phyloP scores from a whole-genome alignment of 192 early-diverging fungal genomes.

The Entomortierella chlamydospora region DNA sequence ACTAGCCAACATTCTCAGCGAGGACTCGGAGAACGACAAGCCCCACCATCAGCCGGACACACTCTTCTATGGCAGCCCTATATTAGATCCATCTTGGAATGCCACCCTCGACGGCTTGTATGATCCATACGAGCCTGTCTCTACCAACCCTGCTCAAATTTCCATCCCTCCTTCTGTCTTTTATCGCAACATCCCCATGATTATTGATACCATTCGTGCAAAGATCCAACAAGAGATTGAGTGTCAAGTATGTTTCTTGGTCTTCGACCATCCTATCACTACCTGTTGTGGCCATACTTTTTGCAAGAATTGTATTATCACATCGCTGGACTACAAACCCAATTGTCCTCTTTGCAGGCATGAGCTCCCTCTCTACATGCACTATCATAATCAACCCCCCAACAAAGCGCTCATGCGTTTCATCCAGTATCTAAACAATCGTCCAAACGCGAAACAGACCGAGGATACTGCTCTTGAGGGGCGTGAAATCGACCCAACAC shows the following conservation, averaged over 20 bases:
- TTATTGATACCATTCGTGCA: slow-evolving; percentile 31
- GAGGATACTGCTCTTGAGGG: slow-evolving; percentile 6
- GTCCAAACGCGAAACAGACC: neutral
- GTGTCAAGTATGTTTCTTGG: slow-evolving; percentile 68
- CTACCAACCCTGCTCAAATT: neutral
- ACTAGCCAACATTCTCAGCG: slow-evolving; percentile 10
- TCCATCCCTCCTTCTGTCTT: slow-evolving; percentile 7
- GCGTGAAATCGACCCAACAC: slow-evolving; percentile 46
- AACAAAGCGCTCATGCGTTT: slow-evolving; percentile 41
- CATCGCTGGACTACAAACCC: slow-evolving; percentile 63
- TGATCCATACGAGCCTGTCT: slow-evolving; percentile 15
- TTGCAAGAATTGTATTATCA: slow-evolving; percentile 70
- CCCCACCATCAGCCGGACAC: slow-evolving; percentile 6
- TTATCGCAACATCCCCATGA: slow-evolving; percentile 14
- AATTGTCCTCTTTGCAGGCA: slow-evolving; percentile 62
- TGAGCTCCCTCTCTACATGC: slow-evolving; percentile 40
- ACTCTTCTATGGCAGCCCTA: slow-evolving; percentile 8
- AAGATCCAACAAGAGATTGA: slow-evolving; percentile 64
- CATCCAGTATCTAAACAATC: slow-evolving; percentile 21
- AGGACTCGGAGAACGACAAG: slow-evolving; percentile 10
- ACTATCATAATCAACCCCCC: slow-evolving; percentile 53
- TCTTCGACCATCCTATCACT: slow-evolving; percentile 69
- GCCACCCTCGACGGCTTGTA: slow-evolving; percentile 34
- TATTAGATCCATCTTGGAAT: slow-evolving; percentile 12
- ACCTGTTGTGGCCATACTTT: slow-evolving; percentile 77